Evolutionary conservation across 805 yeast species (phyloP).

Genomic region (Phaffomyces opuntiae): DNA sequence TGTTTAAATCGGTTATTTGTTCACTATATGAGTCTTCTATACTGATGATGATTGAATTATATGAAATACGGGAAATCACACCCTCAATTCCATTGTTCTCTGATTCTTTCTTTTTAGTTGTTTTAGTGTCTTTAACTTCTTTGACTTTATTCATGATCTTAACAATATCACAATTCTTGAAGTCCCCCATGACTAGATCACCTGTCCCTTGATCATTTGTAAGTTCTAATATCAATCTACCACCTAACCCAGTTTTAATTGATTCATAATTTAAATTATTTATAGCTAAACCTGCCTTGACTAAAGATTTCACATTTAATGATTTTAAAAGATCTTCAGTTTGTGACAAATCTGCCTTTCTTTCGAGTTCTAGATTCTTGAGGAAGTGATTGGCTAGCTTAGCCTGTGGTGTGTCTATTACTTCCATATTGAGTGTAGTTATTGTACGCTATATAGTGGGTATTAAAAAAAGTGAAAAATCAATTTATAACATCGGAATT

Average conservation of each 20-base stretch:
- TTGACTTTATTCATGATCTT: conserved; percentile 38
- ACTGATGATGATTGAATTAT: conserved; percentile 46
- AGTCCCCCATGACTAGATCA: conserved; percentile 39
- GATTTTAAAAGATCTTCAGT: conserved; percentile 33
- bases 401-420: background rate
- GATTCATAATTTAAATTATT: conserved; percentile 55
- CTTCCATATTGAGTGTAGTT: background rate
- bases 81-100: conserved; percentile 39
- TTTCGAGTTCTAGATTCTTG: conserved; percentile 13
- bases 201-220: conserved; percentile 42
- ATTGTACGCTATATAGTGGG: background rate
- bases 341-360: conserved; percentile 19
- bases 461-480: background rate
- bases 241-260: conserved; percentile 72
- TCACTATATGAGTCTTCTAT: conserved; percentile 52
- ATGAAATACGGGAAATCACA: conserved; percentile 52
- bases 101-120: conserved; percentile 15
- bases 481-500: background rate
- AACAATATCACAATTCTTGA: conserved; percentile 75
- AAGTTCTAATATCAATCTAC: conserved; percentile 62
- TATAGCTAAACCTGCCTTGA: conserved; percentile 67
- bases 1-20: conserved; percentile 35
- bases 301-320: conserved; percentile 58
- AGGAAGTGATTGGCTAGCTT: conserved; percentile 15
- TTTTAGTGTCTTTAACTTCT: conserved; percentile 10